These are phyloP conservation scores for Sclerotinia sclerotiorum DNA, from an alignment of 2,329 filamentous ascomycete species.

Conservation along the genomic window DNA sequence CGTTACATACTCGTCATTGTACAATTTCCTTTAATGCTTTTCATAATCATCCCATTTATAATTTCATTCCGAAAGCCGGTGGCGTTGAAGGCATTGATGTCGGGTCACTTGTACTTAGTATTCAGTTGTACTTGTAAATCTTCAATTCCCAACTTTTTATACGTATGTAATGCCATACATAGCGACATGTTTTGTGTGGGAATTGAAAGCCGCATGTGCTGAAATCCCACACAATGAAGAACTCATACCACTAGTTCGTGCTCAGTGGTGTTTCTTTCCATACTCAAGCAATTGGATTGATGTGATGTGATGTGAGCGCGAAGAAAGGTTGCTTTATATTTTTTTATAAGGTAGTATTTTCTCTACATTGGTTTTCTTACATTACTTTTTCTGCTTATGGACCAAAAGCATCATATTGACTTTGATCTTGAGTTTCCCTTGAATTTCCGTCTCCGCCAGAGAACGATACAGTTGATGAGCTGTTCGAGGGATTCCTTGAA, in stretches of 20 bases:
- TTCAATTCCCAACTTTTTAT: background rate
- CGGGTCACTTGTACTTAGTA: too few relatives aligned
- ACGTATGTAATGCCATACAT: background rate
- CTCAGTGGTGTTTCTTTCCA: background rate
- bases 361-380: background rate
- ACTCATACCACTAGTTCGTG: background rate
- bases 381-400: background rate
- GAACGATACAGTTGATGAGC: background rate
- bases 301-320: background rate
- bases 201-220: background rate
- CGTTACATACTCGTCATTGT: background rate
- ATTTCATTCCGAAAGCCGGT: background rate
- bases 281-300: background rate
- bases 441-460: background rate
- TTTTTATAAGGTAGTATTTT: background rate
- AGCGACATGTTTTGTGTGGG: background rate
- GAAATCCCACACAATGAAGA: background rate
- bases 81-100: background rate
- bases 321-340: too few relatives aligned
- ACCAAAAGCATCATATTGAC: background rate
- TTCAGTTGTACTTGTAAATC: background rate
- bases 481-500: background rate
- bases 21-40: background rate
- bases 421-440: background rate
- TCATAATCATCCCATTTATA: background rate